Evolutionary conservation across 768 basidiomycete genomes (phyloP), one percentile per base, ranked within the genome.

Genomic region (Pisolithus sp.): DNA sequence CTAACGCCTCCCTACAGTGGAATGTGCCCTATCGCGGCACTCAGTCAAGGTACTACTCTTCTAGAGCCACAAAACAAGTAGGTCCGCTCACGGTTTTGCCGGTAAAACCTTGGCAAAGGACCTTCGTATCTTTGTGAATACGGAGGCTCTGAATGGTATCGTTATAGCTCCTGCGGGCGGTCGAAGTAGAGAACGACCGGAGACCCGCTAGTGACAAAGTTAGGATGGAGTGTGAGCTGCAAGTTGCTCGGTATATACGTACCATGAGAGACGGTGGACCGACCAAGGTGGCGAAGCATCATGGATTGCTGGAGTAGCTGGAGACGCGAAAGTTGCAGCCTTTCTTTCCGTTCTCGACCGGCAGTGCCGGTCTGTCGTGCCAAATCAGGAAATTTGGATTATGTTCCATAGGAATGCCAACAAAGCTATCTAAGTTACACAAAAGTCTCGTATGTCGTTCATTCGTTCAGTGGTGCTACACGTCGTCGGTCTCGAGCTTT

Each of bases 101-200:
- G 12, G 93, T 97, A 61, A 93, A 82, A 82, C 92, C 71, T 93
- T 96, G 70, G 86, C 93, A 57, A 84, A 77, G 74, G 42, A 99
- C 95, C 71, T 83, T 93, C 59, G 96, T 96, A 70, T 98, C 91
- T 65, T 91, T 90, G 71, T 90, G 82, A 62, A 99, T 87, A 60
- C 85, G 82, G 57, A 99, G 81, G 75, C 97, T 99, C 66, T 80
- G 76, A 65, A 93, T 86, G 46, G 92, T 93, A 65, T 89, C 87
- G 50, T 86, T 91, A 69, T 98, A 98, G 62, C 80, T 82, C 57
- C 72, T 77, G 61, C 89, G 80, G 59, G 82, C 65, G 41, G 80
- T 79, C 58, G 93, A 88, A 61, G 81, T 79, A 45, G 90, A 84
- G 76, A 95, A 91, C 58, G 85, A 74, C 75, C 93, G 78, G 75